These are phyloP conservation scores for Skeletonema grethae DNA, from an alignment of 108 stramenopile species.

Conservation along the genomic window DNA sequence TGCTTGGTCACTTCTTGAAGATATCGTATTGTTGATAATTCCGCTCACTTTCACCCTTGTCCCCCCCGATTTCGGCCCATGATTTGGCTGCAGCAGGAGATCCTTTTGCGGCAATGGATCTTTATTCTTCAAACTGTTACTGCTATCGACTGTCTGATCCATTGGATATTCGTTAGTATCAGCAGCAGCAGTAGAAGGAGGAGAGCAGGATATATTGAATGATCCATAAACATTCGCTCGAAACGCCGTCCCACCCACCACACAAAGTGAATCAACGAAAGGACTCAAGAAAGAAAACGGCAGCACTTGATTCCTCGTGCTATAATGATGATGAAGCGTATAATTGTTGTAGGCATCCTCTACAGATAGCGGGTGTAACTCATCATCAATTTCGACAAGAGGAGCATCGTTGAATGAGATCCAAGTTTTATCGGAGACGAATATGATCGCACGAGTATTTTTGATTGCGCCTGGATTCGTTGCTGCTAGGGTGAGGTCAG, in stretches of 20 bases:
- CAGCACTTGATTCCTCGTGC: neutral
- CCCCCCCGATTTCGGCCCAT: conserved; percentile 42
- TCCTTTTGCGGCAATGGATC: conserved; percentile 2
- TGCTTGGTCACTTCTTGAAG: neutral
- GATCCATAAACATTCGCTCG: conserved; percentile 18
- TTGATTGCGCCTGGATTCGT: conserved; percentile 1
- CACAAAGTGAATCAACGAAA: conserved; percentile 27
- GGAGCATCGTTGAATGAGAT: conserved; percentile 29
- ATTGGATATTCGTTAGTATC: conserved; percentile 3
- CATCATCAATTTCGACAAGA: conserved; percentile 15
- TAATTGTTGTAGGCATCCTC: conserved; percentile 24
- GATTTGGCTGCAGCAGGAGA: conserved; percentile 32
- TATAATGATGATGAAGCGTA: neutral
- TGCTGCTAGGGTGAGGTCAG: neutral
- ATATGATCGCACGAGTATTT: conserved; percentile 5
- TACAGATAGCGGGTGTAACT: conserved; percentile 8
- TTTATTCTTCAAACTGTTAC: neutral
- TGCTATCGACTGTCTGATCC: neutral
- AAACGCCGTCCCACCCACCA: conserved; percentile 32
- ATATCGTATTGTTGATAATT: neutral
- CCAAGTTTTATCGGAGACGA: conserved; percentile 8
- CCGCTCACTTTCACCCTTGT: conserved; percentile 40
- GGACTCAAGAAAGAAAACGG: conserved; percentile 25
- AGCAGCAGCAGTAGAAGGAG: conserved; percentile 11
- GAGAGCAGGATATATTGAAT: conserved; percentile 19